Conservation (phyloP, 129 eudicot genomes). For the Calendula officinalis region DNA sequence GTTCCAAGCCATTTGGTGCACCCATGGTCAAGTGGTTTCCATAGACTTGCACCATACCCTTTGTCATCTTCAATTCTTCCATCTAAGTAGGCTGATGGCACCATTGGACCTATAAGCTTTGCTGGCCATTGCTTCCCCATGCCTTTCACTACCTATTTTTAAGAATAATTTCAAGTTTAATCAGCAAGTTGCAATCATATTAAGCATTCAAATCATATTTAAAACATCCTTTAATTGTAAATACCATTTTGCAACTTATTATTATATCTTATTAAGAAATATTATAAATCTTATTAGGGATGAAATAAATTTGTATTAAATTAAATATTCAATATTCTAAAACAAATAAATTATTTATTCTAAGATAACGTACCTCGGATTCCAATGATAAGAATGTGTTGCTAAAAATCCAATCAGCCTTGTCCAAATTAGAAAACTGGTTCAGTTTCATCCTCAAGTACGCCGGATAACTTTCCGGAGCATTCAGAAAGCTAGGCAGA, state of each 20-base stretch:
- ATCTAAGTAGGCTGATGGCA: constrained; percentile 66
- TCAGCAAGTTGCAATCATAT: not conserved
- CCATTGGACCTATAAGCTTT: constrained; percentile 59
- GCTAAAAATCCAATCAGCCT: constrained; percentile 69
- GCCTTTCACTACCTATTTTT: constrained; percentile 35
- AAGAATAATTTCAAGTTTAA: not conserved
- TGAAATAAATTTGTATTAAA: too few species aligned
- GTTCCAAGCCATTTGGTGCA: constrained; percentile 54
- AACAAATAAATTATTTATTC: not conserved
- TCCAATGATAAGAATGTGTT: constrained; percentile 69
- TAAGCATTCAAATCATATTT: not conserved
- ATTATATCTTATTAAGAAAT: too few species aligned
- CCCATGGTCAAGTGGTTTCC: constrained; percentile 44
- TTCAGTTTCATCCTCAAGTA: constrained; percentile 57
- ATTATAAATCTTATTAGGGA: too few species aligned
- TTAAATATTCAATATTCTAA: not conserved
- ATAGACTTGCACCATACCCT: constrained; percentile 58
- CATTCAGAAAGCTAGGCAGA: constrained; percentile 61
- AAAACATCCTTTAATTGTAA: too few species aligned
- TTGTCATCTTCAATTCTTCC: constrained; percentile 55
- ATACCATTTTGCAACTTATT: too few species aligned
- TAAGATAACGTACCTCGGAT: constrained; percentile 34
- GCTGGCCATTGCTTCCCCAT: constrained; percentile 40
- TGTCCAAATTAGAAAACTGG: constrained; percentile 56
- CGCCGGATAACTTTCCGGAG: constrained; percentile 69